Conservation (phyloP, 306 rosid genomes). For the Ormosia semicastrata region DNA sequence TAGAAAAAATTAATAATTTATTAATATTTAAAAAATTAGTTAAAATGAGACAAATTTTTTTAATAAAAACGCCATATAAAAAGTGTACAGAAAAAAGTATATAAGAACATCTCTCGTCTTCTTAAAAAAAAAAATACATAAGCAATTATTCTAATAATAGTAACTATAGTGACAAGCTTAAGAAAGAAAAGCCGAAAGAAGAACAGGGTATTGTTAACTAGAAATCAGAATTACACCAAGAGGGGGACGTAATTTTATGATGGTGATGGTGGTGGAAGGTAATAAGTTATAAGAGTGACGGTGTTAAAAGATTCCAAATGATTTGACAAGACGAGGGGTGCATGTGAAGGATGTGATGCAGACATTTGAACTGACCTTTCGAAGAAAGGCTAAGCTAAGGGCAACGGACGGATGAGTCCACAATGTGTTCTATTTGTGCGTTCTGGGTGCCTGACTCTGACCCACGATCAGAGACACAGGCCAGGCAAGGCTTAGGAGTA, state of each 20-base stretch:
- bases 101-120: too few relatives aligned
- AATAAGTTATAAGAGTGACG: not conserved
- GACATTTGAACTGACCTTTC: slow-evolving; percentile 52
- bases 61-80: too few relatives aligned
- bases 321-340: slow-evolving; percentile 49
- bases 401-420: not conserved
- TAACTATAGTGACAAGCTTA: too few relatives aligned
- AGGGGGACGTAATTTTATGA: not conserved
- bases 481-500: not conserved
- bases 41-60: too few relatives aligned
- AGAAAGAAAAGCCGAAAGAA: too few relatives aligned
- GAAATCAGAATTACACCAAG: too few relatives aligned
- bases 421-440: not conserved
- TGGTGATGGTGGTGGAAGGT: not conserved
- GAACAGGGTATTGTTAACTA: too few relatives aligned
- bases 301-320: not conserved
- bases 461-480: not conserved
- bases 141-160: too few relatives aligned
- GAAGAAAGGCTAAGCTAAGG: not conserved
- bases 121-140: too few relatives aligned
- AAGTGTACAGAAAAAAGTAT: too few relatives aligned
- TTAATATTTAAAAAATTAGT: too few relatives aligned
- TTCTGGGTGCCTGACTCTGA: not conserved
- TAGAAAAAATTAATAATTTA: too few relatives aligned
- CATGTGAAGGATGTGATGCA: slow-evolving; percentile 40